Base-by-base conservation (phyloP, 495 filamentous ascomycete species). In the Durotheca rogersii region DNA sequence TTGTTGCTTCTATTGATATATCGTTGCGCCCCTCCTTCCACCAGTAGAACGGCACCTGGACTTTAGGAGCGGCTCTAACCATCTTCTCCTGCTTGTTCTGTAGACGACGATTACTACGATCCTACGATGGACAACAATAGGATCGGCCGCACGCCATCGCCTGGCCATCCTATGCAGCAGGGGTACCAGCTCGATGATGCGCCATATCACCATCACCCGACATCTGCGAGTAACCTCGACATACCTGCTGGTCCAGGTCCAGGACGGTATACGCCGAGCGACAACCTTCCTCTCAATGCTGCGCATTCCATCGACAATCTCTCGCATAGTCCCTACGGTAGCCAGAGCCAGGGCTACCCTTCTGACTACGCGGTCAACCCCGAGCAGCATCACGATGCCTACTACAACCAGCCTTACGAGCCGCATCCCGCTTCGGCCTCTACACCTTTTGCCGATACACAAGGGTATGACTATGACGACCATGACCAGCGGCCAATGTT, bases 381-480 rank as follows among this genome's bases (percentile, higher is more conserved):
- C 9, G 81, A 90, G 65, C 83, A 81, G 30, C 89, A 94, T 56
- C 88, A 91, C 59, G 88, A 95, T 67, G 80, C 84, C 33, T 94
- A 95, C 70, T 93, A 87, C 62, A 86, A 83, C 42, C 84, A 82
- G 60, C 86, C 88, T 3, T 93, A 95, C 67, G 75, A 89, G 50
- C 86, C 88, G 3, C 76, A 80, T 9, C 67, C 74, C 0, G 30
- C 58, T 16, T 29, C 56, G 0, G 30, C 58, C 14, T 29, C 56
- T 0, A 66, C 62, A 10, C 62, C 62, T 6, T 56, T 66, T 7
- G 74, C 80, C 30, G 83, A 85, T 12, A 78, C 78, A 40, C 81
- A 81, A 54, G 79, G 77, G 33, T 68, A 68, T 51, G 72, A 74
- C 7, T 68, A 72, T 45, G 73, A 78, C 21, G 77, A 78, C 51